Conservation (phyloP, 345 rosid species). For the Corchorus capsularis region DNA sequence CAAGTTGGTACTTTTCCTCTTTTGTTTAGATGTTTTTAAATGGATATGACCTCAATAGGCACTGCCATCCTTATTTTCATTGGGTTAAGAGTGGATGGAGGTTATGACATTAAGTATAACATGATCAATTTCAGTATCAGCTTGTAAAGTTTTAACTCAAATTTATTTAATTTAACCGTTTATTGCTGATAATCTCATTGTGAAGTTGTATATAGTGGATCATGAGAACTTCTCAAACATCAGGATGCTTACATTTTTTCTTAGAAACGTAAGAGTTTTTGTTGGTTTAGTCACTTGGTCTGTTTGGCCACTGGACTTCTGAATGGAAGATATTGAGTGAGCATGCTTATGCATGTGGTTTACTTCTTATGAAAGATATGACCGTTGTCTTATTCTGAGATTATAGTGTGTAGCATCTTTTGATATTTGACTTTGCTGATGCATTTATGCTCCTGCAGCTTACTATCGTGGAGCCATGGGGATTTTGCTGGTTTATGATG, state of each 20-base stretch:
- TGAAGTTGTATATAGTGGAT: no score
- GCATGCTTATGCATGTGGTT: no score
- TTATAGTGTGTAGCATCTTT: not conserved
- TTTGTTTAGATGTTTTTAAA: no score
- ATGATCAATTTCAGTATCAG: not conserved
- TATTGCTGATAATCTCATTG: no score
- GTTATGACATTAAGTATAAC: not conserved
- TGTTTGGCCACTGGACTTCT: not conserved
- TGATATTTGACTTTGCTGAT: slow-evolving; percentile 16
- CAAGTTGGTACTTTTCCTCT: not conserved
- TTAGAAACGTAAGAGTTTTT: not conserved
- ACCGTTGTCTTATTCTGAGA: no score
- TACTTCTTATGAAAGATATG: no score
- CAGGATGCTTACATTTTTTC: no score
- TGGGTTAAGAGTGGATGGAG: not conserved
- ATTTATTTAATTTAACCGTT: no score
- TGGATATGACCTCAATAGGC: not conserved
- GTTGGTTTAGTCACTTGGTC: not conserved
- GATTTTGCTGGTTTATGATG: slow-evolving; percentile 77
- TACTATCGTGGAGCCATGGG: slow-evolving; percentile 92
- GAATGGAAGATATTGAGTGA: not conserved
- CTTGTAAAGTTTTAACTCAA: no score
- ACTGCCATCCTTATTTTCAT: slow-evolving; percentile 1
- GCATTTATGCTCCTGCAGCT: slow-evolving; percentile 40
- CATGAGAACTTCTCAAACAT: not conserved